These are phyloP conservation scores for Actinidia arguta DNA, from an alignment of 179 eudicot genomes.

Conservation along the genomic window DNA sequence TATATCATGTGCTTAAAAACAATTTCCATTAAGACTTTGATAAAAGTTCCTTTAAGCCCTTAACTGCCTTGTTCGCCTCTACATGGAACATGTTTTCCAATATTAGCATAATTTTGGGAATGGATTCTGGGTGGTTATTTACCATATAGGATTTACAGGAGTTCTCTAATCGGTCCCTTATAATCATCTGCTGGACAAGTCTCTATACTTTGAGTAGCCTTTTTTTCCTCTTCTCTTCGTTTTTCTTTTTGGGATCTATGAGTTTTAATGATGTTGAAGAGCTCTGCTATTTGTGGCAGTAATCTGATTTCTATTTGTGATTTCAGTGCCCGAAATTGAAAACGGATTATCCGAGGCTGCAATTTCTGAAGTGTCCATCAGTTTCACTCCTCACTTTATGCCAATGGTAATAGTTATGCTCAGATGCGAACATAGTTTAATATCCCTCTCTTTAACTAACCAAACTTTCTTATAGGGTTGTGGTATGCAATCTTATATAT, in stretches of 20 bases:
- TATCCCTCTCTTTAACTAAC: conserved; percentile 10
- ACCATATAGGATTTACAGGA: not conserved
- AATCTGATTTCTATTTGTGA: conserved; percentile 9
- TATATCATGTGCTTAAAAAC: no score
- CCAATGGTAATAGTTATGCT: conserved; percentile 69
- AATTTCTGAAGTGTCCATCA: conserved; percentile 69
- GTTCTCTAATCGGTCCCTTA: not conserved
- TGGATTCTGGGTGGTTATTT: not conserved
- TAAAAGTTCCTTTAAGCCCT: not conserved
- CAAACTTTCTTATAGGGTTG: conserved; percentile 56
- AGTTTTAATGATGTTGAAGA: not conserved
- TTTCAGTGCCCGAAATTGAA: conserved; percentile 95
- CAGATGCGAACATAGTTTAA: conserved; percentile 9
- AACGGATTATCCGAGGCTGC: conserved; percentile 88
- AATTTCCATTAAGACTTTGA: not conserved
- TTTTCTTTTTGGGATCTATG: conserved; percentile 6
- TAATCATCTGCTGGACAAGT: not conserved
- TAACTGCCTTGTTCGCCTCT: not conserved
- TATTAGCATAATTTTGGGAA: not conserved
- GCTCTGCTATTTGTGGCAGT: not conserved
- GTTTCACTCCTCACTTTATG: conserved; percentile 97
- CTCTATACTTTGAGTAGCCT: not conserved
- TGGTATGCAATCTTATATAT: conserved; percentile 88
- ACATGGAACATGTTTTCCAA: not conserved
- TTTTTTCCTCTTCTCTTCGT: not conserved